Percentiles rank a stretch among this genome's conserved stretches.
Conservation (phyloP, 2,329 filamentous ascomycete species). For the Clarireedia monteithiana region DNA sequence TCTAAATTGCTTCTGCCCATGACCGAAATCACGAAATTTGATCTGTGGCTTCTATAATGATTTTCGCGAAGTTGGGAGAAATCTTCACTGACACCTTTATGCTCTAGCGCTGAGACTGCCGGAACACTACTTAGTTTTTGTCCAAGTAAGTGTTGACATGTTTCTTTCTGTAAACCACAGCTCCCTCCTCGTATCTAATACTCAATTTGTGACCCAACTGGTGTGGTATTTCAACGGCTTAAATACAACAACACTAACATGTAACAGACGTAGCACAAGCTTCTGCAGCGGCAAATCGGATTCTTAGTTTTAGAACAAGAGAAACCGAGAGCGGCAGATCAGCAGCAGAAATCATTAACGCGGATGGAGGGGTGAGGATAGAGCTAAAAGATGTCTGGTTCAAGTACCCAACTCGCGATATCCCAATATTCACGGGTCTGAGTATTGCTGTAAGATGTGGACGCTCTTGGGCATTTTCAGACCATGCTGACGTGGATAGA, state of each 20-base stretch:
- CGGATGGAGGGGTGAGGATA: slow-evolving; percentile 43
- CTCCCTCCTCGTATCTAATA: no score
- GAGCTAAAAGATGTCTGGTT: slow-evolving; percentile 51
- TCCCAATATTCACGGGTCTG: slow-evolving; percentile 51
- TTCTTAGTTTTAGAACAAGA: slow-evolving; percentile 35
- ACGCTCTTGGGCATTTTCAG: neutral
- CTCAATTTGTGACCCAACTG: no score
- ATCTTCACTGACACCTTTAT: no score
- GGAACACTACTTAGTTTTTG: slow-evolving; percentile 46
- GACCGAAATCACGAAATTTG: no score
- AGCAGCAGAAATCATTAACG: slow-evolving; percentile 15
- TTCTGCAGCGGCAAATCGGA: slow-evolving; percentile 50
- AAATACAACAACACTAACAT: neutral
- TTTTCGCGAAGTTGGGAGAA: no score
- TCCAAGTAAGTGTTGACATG: slow-evolving; percentile 27
- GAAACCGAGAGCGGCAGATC: slow-evolving; percentile 6
- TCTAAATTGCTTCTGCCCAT: no score
- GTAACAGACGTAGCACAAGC: slow-evolving; percentile 45
- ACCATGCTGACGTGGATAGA: slow-evolving; percentile 14
- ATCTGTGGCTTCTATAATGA: no score
- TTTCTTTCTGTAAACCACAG: neutral
- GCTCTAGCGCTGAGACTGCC: slow-evolving; percentile 36
- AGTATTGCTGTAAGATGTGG: slow-evolving; percentile 40
- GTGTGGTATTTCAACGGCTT: no score
- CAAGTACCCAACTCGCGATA: slow-evolving; percentile 50